Percentiles rank a stretch among this genome's conserved stretches.
These are phyloP conservation scores for Annulohypoxylon stygium DNA, from an alignment of 495 filamentous ascomycete genomes.

Conservation along the genomic window DNA sequence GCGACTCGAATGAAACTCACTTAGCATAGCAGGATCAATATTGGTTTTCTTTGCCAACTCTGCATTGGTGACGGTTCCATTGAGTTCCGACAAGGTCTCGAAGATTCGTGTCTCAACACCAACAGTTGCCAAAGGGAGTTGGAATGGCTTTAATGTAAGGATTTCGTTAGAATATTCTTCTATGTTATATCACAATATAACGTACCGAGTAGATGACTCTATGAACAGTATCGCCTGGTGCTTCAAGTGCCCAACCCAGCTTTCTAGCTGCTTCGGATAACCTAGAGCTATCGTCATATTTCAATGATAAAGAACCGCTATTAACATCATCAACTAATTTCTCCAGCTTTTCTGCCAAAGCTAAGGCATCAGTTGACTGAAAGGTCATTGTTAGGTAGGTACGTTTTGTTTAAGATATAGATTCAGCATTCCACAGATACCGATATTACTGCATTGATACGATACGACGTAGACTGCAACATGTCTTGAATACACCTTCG, in stretches of 20 bases:
- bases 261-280: slow-evolving; percentile 1
- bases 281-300: background rate
- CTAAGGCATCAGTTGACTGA: background rate
- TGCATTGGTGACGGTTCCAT: slow-evolving; percentile 39
- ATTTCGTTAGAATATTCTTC: background rate
- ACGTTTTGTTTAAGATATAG: background rate
- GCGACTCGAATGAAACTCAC: slow-evolving; percentile 35
- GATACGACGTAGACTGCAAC: background rate
- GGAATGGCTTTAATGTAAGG: slow-evolving; percentile 29
- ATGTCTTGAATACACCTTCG: background rate
- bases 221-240: slow-evolving; percentile 41
- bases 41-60: slow-evolving; percentile 51
- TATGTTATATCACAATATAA: background rate
- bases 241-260: background rate
- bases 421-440: background rate
- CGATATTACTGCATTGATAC: background rate
- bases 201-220: slow-evolving; percentile 36
- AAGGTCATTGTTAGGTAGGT: background rate
- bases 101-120: slow-evolving; percentile 57
- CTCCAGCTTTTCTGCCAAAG: background rate
- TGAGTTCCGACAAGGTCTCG: slow-evolving; percentile 42
- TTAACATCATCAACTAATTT: background rate
- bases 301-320: background rate
- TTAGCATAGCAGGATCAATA: slow-evolving; percentile 52
- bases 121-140: slow-evolving; percentile 50